Evolutionary conservation across 148 eudicot genomes (phyloP).

Genomic region (Nepenthes mirabilis): DNA sequence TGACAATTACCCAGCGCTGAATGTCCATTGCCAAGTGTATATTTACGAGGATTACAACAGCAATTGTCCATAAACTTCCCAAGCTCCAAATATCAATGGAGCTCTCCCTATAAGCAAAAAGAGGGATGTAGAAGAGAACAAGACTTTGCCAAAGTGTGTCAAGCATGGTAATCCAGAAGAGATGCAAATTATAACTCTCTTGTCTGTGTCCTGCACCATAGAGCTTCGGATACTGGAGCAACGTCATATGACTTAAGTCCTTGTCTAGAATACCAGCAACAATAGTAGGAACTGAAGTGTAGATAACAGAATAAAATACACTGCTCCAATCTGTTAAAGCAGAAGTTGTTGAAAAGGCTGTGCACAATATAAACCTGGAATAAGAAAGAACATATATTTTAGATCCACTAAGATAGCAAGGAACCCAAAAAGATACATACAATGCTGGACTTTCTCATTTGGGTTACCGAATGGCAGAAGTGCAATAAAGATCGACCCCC

Average conservation of each 20-base stretch:
- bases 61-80: slow-evolving; percentile 94
- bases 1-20: slow-evolving; percentile 63
- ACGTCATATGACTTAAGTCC: slow-evolving; percentile 79
- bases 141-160: slow-evolving; percentile 98
- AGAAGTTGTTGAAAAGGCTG: slow-evolving; percentile 82
- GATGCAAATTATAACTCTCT: slow-evolving; percentile 73
- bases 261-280: slow-evolving; percentile 86
- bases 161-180: slow-evolving; percentile 82
- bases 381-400: background rate
- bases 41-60: slow-evolving; percentile 82
- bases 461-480: no score
- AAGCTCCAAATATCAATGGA: slow-evolving; percentile 83
- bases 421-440: no score
- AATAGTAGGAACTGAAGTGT: slow-evolving; percentile 85
- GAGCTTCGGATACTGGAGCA: slow-evolving; percentile 77
- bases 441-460: no score
- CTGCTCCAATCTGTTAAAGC: slow-evolving; percentile 98
- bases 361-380: slow-evolving; percentile 69
- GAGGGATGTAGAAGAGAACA: slow-evolving; percentile 71
- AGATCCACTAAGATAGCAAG: no score
- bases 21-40: slow-evolving; percentile 95
- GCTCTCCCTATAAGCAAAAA: slow-evolving; percentile 51
- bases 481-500: no score
- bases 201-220: slow-evolving; percentile 85
- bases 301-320: slow-evolving; percentile 76